Percentiles rank a stretch among this genome's conserved stretches.
These are phyloP conservation scores for Penicillium paradoxum DNA, from an alignment of 495 filamentous ascomycete species.

Conservation along the genomic window DNA sequence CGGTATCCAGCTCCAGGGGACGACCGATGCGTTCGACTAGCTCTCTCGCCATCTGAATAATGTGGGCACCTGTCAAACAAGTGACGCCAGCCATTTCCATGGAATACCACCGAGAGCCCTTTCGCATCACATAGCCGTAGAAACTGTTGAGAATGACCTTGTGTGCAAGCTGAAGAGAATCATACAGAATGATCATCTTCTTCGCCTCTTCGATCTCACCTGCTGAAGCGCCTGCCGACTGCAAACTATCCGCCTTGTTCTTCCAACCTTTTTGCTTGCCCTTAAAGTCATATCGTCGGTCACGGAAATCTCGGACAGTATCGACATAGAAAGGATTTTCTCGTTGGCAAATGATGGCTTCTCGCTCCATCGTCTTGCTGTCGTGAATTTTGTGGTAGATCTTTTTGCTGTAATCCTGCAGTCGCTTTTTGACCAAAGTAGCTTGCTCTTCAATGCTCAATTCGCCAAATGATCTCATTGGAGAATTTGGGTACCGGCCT, in stretches of 20 bases:
- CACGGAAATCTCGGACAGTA: conserved; percentile 90
- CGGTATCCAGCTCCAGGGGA: conserved; percentile 95
- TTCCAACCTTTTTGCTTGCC: conserved; percentile 98
- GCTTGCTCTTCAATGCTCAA: conserved; percentile 81
- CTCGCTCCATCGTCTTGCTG: conserved; percentile 83
- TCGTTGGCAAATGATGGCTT: conserved; percentile 96
- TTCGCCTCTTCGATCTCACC: conserved; percentile 87
- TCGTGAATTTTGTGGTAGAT: conserved; percentile 99
- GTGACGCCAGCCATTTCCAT: conserved; percentile 99
- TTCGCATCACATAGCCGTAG: conserved; percentile 99
- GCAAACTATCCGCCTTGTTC: conserved; percentile 82
- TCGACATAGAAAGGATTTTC: conserved; percentile 99
- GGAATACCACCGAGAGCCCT: conserved; percentile 97
- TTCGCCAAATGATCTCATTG: conserved; percentile 73
- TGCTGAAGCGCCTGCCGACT: conserved; percentile 68
- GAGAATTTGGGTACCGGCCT: conserved; percentile 60
- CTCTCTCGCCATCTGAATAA: conserved; percentile 95
- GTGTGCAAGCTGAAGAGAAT: conserved; percentile 93
- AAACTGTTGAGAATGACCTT: conserved; percentile 99
- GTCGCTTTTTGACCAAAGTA: conserved; percentile 71
- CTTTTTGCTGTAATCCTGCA: conserved; percentile 94
- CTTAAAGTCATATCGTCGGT: conserved; percentile 96
- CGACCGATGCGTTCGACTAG: conserved; percentile 91
- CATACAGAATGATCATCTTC: conserved; percentile 97
- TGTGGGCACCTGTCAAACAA: conserved; percentile 91